Evolutionary conservation across 2,329 filamentous ascomycete genomes (phyloP).

Genomic region (Clonostachys solani): DNA sequence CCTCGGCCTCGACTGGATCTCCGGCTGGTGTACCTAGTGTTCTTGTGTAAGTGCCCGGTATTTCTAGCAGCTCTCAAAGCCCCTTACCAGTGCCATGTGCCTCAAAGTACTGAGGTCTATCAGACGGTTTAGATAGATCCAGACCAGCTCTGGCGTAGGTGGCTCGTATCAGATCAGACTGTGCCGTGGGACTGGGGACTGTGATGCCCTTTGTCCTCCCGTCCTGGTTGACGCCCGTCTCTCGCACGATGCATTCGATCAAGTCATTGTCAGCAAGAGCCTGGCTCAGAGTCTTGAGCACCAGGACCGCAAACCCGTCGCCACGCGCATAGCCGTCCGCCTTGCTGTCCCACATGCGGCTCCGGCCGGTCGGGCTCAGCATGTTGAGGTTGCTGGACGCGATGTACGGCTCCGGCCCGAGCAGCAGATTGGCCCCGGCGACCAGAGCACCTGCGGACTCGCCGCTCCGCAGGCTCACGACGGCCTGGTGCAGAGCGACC

Average conservation of each 20-base stretch:
- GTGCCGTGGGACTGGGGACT: conserved; percentile 45
- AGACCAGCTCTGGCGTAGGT: conserved; percentile 24
- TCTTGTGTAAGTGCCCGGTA: conserved; percentile 47
- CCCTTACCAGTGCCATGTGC: conserved; percentile 51
- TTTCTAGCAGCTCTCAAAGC: conserved; percentile 47
- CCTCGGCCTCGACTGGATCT: not conserved
- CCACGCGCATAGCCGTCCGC: conserved; percentile 52
- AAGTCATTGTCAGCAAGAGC: conserved; percentile 51
- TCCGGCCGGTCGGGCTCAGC: conserved; percentile 15
- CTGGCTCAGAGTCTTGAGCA: conserved; percentile 52
- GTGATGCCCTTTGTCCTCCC: conserved; percentile 49
- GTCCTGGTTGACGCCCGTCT: conserved; percentile 49
- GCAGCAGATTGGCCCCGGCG: conserved; percentile 5
- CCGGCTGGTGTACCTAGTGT: not conserved
- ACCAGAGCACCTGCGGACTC: not conserved
- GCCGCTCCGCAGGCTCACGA: conserved; percentile 36
- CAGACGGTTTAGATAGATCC: conserved; percentile 8
- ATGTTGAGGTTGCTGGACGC: conserved; percentile 12
- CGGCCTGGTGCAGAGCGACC: conserved; percentile 42
- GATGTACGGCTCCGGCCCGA: conserved; percentile 14
- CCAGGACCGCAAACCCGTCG: conserved; percentile 50
- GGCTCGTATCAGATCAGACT: conserved; percentile 31
- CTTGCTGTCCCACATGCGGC: conserved; percentile 26
- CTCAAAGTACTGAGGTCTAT: conserved; percentile 30
- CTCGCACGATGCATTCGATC: conserved; percentile 42